Evolutionary conservation across 2,329 filamentous ascomycete genomes (phyloP).

Genomic region (Rhynchosporium agropyri): DNA sequence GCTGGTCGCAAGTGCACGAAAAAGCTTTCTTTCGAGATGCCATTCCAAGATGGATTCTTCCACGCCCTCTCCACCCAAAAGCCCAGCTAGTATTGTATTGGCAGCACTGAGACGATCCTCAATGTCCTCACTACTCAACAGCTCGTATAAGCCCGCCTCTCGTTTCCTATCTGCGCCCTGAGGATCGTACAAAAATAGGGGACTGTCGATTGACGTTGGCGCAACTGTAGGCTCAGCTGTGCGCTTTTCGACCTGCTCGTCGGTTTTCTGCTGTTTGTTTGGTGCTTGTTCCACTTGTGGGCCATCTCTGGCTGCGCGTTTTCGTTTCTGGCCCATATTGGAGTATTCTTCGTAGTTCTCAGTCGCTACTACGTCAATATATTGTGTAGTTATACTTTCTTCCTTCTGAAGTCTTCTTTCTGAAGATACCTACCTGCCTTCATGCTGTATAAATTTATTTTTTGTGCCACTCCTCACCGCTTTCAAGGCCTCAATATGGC

Average conservation of each 20-base stretch:
- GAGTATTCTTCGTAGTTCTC: neutral
- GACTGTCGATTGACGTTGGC: conserved; percentile 32
- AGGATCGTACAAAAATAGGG: conserved; percentile 55
- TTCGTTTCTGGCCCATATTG: conserved; percentile 50
- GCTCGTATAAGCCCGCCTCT: conserved; percentile 62
- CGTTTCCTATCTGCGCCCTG: conserved; percentile 57
- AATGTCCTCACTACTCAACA: conserved; percentile 61
- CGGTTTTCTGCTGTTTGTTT: conserved; percentile 37
- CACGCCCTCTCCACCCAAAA: conserved; percentile 54
- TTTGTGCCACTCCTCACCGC: conserved; percentile 8
- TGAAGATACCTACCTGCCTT: too few relatives aligned
- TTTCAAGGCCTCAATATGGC: neutral
- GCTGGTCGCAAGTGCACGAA: conserved; percentile 86
- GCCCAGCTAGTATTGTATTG: conserved; percentile 58
- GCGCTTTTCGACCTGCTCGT: conserved; percentile 18
- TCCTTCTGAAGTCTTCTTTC: neutral
- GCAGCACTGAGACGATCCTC: conserved; percentile 60
- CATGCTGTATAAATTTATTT: too few relatives aligned
- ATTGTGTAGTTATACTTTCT: neutral
- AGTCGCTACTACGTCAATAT: neutral
- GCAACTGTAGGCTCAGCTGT: conserved; percentile 24
- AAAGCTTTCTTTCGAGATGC: conserved; percentile 69
- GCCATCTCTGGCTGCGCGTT: conserved; percentile 43
- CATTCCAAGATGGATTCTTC: conserved; percentile 57
- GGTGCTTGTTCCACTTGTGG: conserved; percentile 28